Conservation (phyloP, 2,329 filamentous ascomycete species). For the Neofusicoccum sp. region DNA sequence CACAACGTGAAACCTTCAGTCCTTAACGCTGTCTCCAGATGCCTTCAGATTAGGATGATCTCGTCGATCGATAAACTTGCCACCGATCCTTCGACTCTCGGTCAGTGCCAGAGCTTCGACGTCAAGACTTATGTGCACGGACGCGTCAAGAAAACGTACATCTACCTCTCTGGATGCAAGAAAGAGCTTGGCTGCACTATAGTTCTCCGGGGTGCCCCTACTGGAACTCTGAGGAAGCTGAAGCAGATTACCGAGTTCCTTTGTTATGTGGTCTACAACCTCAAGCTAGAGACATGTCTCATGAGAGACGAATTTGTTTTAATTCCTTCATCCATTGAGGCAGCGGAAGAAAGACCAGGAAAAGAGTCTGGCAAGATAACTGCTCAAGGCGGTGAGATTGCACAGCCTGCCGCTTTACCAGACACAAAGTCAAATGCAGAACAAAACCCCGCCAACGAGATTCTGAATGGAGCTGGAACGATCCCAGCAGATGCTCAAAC, state of each 20-base stretch:
- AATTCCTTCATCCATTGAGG: constrained; percentile 63
- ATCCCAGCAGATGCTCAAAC: not conserved
- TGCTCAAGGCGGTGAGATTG: constrained; percentile 1
- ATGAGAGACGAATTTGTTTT: constrained; percentile 91
- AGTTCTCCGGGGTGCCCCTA: constrained; percentile 77
- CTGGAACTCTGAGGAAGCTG: constrained; percentile 68
- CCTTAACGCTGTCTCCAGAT: constrained; percentile 89
- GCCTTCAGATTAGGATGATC: constrained; percentile 87
- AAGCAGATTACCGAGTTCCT: constrained; percentile 97
- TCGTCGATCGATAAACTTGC: constrained; percentile 93
- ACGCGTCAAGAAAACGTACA: constrained; percentile 86
- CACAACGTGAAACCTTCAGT: constrained; percentile 98
- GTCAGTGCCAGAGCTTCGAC: constrained; percentile 82
- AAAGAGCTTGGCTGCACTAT: constrained; percentile 94
- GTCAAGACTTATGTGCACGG: constrained; percentile 92
- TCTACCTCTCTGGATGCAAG: constrained; percentile 87
- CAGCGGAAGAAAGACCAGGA: not conserved
- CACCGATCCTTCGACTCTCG: constrained; percentile 70
- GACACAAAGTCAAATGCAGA: not conserved
- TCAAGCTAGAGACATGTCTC: constrained; percentile 91
- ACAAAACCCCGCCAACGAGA: not conserved
- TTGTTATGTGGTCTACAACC: constrained; percentile 97
- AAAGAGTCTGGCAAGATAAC: not conserved
- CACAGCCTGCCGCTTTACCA: not conserved
- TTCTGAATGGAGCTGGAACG: not conserved